These are phyloP conservation scores for Plectranthus barbatus DNA, from an alignment of 257 asterid species.

Conservation along the genomic window DNA sequence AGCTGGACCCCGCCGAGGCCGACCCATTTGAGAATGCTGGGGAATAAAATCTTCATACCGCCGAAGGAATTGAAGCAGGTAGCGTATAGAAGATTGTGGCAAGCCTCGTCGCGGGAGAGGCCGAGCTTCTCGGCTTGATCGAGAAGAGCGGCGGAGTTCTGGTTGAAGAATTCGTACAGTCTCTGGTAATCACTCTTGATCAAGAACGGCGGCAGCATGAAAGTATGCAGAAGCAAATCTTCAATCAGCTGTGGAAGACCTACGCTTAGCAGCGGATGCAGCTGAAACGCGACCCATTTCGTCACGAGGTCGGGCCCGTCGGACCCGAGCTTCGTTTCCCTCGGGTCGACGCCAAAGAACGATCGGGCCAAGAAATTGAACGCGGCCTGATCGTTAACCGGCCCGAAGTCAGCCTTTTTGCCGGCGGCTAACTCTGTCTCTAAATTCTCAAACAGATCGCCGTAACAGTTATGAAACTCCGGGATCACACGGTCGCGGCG, in stretches of 20 bases:
- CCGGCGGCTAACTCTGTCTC: conserved; percentile 43
- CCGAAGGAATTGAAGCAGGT: conserved; percentile 86
- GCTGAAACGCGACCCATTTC: conserved; percentile 67
- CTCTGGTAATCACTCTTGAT: conserved; percentile 51
- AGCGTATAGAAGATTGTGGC: conserved; percentile 64
- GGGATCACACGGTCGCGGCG: conserved; percentile 64
- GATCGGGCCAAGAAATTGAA: conserved; percentile 59
- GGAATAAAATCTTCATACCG: conserved; percentile 68
- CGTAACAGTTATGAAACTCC: conserved; percentile 43
- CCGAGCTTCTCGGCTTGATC: conserved; percentile 58
- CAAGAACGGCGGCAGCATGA: conserved; percentile 48
- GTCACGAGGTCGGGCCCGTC: conserved; percentile 56
- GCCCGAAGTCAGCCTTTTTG: conserved; percentile 44
- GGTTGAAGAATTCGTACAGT: conserved; percentile 56
- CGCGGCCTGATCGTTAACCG: conserved; percentile 62
- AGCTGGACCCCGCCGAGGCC: conserved; percentile 59
- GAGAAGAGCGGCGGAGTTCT: conserved; percentile 37
- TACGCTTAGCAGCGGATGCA: conserved; percentile 49
- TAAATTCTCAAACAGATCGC: conserved; percentile 34
- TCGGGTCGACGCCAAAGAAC: conserved; percentile 53
- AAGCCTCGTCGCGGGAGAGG: conserved; percentile 62
- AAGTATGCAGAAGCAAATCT: conserved; percentile 50
- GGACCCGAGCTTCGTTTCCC: conserved; percentile 39
- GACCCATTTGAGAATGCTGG: conserved; percentile 67
- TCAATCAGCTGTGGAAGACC: conserved; percentile 56